phyloP scores from a whole-genome alignment of 371 early-diverging fungal species.

The Mucor racemosus region DNA sequence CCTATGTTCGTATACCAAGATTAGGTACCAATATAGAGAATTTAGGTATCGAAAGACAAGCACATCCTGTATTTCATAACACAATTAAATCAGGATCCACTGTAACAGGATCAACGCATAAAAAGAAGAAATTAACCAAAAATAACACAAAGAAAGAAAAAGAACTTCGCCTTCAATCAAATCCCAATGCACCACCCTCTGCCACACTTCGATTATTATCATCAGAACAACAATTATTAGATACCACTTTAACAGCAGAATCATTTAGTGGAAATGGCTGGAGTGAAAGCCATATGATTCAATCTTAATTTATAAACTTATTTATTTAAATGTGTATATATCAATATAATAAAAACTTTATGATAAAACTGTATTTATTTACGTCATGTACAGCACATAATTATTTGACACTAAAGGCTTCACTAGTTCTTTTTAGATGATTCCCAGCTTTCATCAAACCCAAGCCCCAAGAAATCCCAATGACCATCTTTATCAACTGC shows the following conservation, averaged over 20 bases:
- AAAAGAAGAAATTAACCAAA: constrained; percentile 9
- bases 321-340: background rate
- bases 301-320: constrained; percentile 20
- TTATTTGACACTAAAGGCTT: background rate
- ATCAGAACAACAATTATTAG: constrained; percentile 19
- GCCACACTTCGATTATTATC: constrained; percentile 4
- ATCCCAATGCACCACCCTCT: constrained; percentile 1
- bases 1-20: constrained; percentile 73
- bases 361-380: too few relatives aligned
- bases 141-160: constrained; percentile 1
- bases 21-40: constrained; percentile 69
- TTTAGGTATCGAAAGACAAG: constrained; percentile 46
- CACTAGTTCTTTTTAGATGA: background rate
- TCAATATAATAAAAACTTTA: too few relatives aligned
- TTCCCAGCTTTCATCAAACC: constrained; percentile 44
- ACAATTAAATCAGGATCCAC: constrained; percentile 1
- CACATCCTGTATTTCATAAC: constrained; percentile 28
- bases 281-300: constrained; percentile 34
- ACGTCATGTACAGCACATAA: background rate
- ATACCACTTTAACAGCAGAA: constrained; percentile 22
- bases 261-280: constrained; percentile 30
- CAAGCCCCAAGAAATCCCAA: constrained; percentile 50
- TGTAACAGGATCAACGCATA: background rate
- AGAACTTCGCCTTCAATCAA: constrained; percentile 16
- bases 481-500: constrained; percentile 37